These are phyloP conservation scores for Lindgomyces ingoldianus DNA, from an alignment of 495 filamentous ascomycete genomes.

Conservation along the genomic window DNA sequence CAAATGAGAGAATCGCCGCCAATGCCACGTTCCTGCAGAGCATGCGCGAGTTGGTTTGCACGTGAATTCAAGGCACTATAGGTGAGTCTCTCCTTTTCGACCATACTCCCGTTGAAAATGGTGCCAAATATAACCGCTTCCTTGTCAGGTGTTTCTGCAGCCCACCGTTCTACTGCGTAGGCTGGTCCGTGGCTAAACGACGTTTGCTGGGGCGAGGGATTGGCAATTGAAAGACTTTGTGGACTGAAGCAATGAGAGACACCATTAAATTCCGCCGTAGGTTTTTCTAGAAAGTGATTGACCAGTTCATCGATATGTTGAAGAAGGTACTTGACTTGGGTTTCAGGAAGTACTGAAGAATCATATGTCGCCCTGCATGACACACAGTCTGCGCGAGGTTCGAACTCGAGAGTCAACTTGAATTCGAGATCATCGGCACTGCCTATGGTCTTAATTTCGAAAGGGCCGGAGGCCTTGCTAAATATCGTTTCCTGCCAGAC, in stretches of 20 bases:
- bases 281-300: conserved; percentile 48
- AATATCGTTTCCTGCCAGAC: conserved; percentile 74
- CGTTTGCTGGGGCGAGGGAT: conserved; percentile 42
- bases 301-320: conserved; percentile 59
- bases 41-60: conserved; percentile 65
- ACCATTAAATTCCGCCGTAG: conserved; percentile 45
- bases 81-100: conserved; percentile 51
- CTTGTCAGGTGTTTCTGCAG: conserved; percentile 50
- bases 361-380: conserved; percentile 56
- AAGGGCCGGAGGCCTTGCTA: conserved; percentile 38
- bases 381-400: conserved; percentile 53
- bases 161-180: conserved; percentile 56
- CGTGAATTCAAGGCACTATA: conserved; percentile 63
- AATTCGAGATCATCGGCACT: conserved; percentile 71
- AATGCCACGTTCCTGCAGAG: conserved; percentile 52
- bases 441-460: conserved; percentile 52
- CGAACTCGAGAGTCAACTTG: conserved; percentile 68
- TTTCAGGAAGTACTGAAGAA: conserved; percentile 48
- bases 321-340: conserved; percentile 57
- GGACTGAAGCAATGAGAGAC: conserved; percentile 44
- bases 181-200: conserved; percentile 44
- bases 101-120: conserved; percentile 42
- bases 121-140: conserved; percentile 63
- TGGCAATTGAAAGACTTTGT: conserved; percentile 58
- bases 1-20: conserved; percentile 58